phyloP scores from a whole-genome alignment of 352 stramenopile species.

The Pythium brachiatum region DNA sequence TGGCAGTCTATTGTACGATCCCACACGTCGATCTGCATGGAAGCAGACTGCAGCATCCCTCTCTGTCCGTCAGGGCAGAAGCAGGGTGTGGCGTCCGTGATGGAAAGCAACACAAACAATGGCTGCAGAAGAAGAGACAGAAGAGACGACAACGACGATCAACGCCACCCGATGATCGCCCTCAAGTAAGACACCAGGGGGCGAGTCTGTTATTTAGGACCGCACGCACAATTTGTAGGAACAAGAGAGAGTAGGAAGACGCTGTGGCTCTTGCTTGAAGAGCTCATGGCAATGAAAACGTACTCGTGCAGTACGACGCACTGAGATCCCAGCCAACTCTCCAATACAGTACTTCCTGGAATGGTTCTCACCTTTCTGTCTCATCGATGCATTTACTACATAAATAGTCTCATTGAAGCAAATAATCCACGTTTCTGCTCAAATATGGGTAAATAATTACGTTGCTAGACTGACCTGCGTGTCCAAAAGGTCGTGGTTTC shows the following conservation, averaged over 20 bases:
- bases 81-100: background rate
- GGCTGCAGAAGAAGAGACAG: slow-evolving; percentile 13
- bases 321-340: too few species aligned
- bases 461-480: too few species aligned
- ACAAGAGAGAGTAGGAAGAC: background rate
- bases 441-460: too few species aligned
- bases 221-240: slow-evolving; percentile 3
- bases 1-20: slow-evolving; percentile 26
- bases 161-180: slow-evolving; percentile 16
- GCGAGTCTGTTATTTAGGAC: slow-evolving; percentile 1
- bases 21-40: slow-evolving; percentile 29
- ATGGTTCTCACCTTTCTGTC: too few species aligned
- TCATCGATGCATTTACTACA: too few species aligned
- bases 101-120: background rate
- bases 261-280: background rate
- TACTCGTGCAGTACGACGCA: too few species aligned
- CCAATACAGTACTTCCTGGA: too few species aligned
- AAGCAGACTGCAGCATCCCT: slow-evolving; percentile 22
- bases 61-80: slow-evolving; percentile 18
- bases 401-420: too few species aligned
- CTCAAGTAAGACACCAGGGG: slow-evolving; percentile 13
- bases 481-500: slow-evolving; percentile 10
- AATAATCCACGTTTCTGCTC: too few species aligned
- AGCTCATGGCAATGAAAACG: too few species aligned
- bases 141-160: slow-evolving; percentile 28